Evolutionary conservation across 345 rosid species (phyloP).

Genomic region (Litchi chinensis): DNA sequence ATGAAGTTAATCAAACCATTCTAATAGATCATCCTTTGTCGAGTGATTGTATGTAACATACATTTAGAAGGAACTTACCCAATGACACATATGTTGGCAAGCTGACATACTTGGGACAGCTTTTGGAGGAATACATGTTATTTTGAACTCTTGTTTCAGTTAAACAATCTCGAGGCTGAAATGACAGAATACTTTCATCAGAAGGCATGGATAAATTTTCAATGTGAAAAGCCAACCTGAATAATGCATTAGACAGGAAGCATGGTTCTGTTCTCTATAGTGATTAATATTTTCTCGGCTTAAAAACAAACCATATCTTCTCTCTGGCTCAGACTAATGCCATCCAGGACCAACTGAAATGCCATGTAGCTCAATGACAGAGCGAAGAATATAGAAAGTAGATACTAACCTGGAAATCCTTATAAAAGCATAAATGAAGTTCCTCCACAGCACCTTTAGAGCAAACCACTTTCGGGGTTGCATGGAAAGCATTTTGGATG

Average conservation of each 20-base stretch:
- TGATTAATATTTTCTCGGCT: not conserved
- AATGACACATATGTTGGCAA: slow-evolving; percentile 58
- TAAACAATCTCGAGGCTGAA: slow-evolving; percentile 79
- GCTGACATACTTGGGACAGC: slow-evolving; percentile 83
- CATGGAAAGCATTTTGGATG: slow-evolving; percentile 82
- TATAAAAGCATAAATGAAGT: slow-evolving; percentile 79
- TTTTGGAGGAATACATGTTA: slow-evolving; percentile 34
- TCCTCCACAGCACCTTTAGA: slow-evolving; percentile 70
- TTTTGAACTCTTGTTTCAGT: slow-evolving; percentile 23
- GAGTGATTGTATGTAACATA: too few relatives aligned
- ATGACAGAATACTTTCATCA: slow-evolving; percentile 31
- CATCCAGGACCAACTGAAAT: not conserved
- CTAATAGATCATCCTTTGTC: not conserved
- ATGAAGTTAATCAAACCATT: not conserved
- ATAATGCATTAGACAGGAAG: not conserved
- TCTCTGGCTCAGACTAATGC: slow-evolving; percentile 4
- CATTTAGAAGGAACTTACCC: slow-evolving; percentile 47
- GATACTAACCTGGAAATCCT: slow-evolving; percentile 75
- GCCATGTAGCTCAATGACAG: not conserved
- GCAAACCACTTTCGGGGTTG: slow-evolving; percentile 69
- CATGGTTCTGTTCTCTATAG: not conserved
- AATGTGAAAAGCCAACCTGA: not conserved
- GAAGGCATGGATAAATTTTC: slow-evolving; percentile 19
- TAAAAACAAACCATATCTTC: not conserved
- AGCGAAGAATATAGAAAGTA: not conserved